Percentiles rank a stretch among this genome's conserved stretches.
Conservation (phyloP, 495 filamentous ascomycete species). For the Neurospora intermedia region DNA sequence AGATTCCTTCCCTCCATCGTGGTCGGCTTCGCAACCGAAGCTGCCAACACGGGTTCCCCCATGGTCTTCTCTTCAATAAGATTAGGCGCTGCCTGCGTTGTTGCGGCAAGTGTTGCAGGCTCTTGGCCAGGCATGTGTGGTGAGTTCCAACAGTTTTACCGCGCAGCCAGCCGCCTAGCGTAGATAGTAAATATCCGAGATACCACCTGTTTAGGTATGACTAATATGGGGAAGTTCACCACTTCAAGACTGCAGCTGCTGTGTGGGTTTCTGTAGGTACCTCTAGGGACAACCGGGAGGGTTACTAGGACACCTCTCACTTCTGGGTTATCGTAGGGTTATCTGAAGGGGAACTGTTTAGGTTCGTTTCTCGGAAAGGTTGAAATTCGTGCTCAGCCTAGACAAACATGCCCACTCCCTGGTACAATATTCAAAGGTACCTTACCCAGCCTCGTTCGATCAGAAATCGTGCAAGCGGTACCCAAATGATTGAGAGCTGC, state of each 20-base stretch:
- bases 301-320: not conserved
- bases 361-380: not conserved
- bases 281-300: not conserved
- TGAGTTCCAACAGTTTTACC: not conserved
- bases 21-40: constrained; percentile 1
- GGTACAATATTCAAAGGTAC: not conserved
- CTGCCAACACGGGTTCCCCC: not conserved
- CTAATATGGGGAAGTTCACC: not conserved
- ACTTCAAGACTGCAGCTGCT: not conserved
- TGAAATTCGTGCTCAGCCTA: not conserved
- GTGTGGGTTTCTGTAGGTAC: not conserved
- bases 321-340: not conserved
- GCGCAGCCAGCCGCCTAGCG: not conserved
- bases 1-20: constrained; percentile 42
- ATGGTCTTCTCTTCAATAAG: not conserved
- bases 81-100: not conserved
- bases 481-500: not conserved
- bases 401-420: not conserved
- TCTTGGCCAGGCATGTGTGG: not conserved
- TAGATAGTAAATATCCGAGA: not conserved
- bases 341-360: not conserved
- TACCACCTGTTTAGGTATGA: not conserved
- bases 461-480: not conserved
- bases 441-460: not conserved
- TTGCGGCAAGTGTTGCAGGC: not conserved